A percentile compares a stretch with the other conserved stretches of the same genome.
phyloP scores from a whole-genome alignment of 2,329 filamentous ascomycete species.

The Epichloe aotearoae region DNA sequence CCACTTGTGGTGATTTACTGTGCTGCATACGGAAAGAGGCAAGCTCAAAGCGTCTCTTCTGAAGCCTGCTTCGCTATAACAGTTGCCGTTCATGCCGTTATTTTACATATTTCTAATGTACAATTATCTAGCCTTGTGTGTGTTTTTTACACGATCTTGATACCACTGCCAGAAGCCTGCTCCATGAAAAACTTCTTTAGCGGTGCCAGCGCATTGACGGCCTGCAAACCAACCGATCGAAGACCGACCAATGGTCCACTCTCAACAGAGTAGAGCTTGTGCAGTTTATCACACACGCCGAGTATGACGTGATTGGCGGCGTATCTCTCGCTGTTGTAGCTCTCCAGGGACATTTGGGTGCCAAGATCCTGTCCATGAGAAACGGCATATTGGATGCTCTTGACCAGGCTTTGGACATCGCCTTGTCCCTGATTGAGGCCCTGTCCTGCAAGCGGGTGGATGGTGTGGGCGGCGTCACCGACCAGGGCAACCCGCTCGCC shows the following conservation, averaged over 20 bases:
- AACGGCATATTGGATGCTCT: slow-evolving; percentile 63
- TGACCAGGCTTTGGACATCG: slow-evolving; percentile 69
- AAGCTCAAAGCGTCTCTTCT: too few relatives aligned
- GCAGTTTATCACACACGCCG: slow-evolving; percentile 76
- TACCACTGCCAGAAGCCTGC: slow-evolving; percentile 44
- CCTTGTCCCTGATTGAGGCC: slow-evolving; percentile 88
- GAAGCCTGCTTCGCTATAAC: not conserved
- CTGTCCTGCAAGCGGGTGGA: slow-evolving; percentile 89
- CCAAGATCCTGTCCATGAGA: slow-evolving; percentile 81
- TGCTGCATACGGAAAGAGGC: too few relatives aligned
- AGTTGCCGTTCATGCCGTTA: not conserved
- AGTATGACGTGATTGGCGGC: slow-evolving; percentile 67
- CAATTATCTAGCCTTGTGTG: not conserved
- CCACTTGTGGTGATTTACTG: too few relatives aligned
- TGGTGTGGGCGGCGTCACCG: slow-evolving; percentile 88
- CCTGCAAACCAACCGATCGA: slow-evolving; percentile 61
- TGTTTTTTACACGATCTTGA: slow-evolving; percentile 28
- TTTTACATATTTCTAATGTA: not conserved
- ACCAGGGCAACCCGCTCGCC: slow-evolving; percentile 83
- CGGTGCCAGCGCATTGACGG: slow-evolving; percentile 60
- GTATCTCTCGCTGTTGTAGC: slow-evolving; percentile 72
- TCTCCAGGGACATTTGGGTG: slow-evolving; percentile 60
- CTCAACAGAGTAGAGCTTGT: slow-evolving; percentile 78
- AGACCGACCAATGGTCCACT: slow-evolving; percentile 69
- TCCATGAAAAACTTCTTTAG: slow-evolving; percentile 83